Evolutionary conservation across 176 grass and related monocot genomes (phyloP), one percentile per base, ranked within the genome.

Genomic region (Oryza coarctata): DNA sequence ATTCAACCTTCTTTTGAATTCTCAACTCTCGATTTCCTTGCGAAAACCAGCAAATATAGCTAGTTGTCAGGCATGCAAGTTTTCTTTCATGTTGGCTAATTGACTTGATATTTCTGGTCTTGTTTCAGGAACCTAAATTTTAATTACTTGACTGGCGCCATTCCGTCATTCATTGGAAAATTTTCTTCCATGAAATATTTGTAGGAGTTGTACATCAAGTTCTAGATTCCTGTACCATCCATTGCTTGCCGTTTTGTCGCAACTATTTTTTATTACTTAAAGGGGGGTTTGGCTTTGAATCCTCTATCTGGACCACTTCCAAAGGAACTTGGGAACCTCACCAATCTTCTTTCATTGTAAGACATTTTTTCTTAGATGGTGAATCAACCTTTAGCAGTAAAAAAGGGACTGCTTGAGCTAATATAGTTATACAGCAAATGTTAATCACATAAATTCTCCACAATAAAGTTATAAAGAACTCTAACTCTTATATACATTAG

Each of bases 251-350:
- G 9, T 44, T 44, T 50, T 50, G 12, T 50, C 45, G 17, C 6
- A 50, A 13, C 15, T 50, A 50, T 17, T 18, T 50, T 50, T 17
- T 18, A 17, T 50, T 18, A 50, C 18, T 18, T 18, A 17, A 41
- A 93, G 91, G 81, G 91, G 81, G 2, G 15, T 62, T 5, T 90
- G 25, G 87, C 70, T 23, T 41, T 65, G 58, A 95, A 95, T 92
- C 82, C 89, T 22, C 77, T 95, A 62, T 92, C 93, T 38, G 93
- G 93, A 74, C 82, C 75, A 49, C 20, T 95, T 67, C 89, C 89
- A 22, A 92, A 92, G 80, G 93, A 92, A 27, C 82, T 95, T 20
- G 93, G 93, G 47, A 90, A 92, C 31, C 93, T 95, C 71, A 28
- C 65, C 3, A 88, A 89, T n/a, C 82, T 92, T 12, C 28, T 36